These are phyloP conservation scores for Diaporthe caulivora DNA, from an alignment of 2,329 filamentous ascomycete species.

Conservation along the genomic window DNA sequence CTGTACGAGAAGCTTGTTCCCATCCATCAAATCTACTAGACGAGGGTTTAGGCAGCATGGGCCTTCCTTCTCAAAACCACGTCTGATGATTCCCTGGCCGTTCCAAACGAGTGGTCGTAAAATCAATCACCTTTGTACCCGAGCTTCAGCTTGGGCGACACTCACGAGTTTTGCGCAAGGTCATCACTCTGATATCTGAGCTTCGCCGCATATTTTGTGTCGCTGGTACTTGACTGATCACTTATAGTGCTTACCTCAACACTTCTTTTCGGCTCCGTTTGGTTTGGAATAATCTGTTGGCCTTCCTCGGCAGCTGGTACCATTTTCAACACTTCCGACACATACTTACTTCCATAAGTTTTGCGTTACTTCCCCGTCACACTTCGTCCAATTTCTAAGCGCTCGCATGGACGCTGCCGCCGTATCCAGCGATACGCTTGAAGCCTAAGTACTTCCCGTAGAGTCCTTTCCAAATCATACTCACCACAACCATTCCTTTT, in stretches of 20 bases:
- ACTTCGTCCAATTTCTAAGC: background rate
- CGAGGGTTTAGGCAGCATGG: background rate
- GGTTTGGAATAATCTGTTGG: background rate
- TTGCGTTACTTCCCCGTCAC: background rate
- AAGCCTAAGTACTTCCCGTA: background rate
- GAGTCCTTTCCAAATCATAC: no score
- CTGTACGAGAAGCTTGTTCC: background rate
- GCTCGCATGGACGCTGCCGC: background rate
- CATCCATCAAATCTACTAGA: background rate
- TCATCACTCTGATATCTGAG: background rate
- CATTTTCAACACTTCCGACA: background rate
- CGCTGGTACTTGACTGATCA: background rate
- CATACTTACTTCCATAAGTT: background rate
- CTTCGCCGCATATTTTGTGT: no score
- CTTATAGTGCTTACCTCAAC: background rate
- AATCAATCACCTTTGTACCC: background rate
- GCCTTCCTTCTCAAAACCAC: background rate
- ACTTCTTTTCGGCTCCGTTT: background rate
- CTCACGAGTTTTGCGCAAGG: background rate
- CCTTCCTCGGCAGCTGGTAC: background rate
- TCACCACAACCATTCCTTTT: no score
- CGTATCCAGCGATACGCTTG: background rate
- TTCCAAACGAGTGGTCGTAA: background rate
- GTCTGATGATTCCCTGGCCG: background rate
- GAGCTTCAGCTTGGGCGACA: background rate